These are phyloP conservation scores for Ogataea paraovalis DNA, from an alignment of 805 yeast genomes.

Conservation along the genomic window DNA sequence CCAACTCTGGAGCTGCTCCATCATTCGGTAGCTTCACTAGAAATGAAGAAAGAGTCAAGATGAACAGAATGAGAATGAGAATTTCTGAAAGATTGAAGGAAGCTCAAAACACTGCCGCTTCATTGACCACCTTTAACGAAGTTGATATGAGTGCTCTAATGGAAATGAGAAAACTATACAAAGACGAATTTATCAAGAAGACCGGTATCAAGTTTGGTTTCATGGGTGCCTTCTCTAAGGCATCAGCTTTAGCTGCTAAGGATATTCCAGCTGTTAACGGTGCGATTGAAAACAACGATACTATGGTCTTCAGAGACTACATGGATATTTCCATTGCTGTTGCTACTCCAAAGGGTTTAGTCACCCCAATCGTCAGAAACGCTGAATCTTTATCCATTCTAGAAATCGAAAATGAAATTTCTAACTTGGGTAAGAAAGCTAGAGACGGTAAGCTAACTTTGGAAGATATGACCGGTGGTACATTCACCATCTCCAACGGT, in stretches of 20 bases:
- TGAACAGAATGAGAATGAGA: conserved; percentile 99
- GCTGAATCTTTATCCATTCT: conserved; percentile 86
- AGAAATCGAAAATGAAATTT: conserved; percentile 86
- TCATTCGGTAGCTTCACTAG: conserved; percentile 62
- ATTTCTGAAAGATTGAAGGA: conserved; percentile 99
- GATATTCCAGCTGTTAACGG: conserved; percentile 95
- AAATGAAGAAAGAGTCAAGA: conserved; percentile 86
- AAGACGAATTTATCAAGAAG: conserved; percentile 92
- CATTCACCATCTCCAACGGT: conserved; percentile 98
- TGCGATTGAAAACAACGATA: conserved; percentile 86
- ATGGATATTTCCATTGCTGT: conserved; percentile 95
- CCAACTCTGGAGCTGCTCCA: conserved; percentile 25
- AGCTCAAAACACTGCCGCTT: conserved; percentile 98
- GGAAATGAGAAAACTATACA: conserved; percentile 93
- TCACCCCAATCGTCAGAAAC: conserved; percentile 96
- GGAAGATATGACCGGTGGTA: conserved; percentile 99
- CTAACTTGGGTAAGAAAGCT: conserved; percentile 81
- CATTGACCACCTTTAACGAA: conserved; percentile 96
- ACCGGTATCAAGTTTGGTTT: conserved; percentile 95
- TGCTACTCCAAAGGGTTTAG: conserved; percentile 98
- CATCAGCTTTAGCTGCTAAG: conserved; percentile 86
- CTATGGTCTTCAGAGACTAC: conserved; percentile 93
- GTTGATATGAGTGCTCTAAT: conserved; percentile 91
- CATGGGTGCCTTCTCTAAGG: conserved; percentile 98
- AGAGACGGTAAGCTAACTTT: conserved; percentile 94